Evolutionary conservation across 495 filamentous ascomycete species (phyloP).

Genomic region (Glutinoglossum americanum): DNA sequence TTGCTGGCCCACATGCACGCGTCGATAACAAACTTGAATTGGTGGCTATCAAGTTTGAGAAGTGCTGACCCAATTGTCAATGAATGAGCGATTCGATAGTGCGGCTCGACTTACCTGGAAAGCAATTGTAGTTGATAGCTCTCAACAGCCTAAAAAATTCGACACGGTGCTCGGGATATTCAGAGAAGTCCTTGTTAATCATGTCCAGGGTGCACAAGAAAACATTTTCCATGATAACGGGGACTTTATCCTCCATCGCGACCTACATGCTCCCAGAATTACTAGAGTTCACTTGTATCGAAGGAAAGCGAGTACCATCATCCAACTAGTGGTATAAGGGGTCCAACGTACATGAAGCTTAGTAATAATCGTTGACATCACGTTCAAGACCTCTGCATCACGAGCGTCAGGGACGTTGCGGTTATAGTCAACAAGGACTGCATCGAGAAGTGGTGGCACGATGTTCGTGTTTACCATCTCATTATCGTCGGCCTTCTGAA

Average conservation of each 20-base stretch:
- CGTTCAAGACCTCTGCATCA: slow-evolving; percentile 89
- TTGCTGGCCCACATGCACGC: slow-evolving; percentile 99
- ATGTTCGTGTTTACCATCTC: slow-evolving; percentile 84
- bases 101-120: slow-evolving; percentile 30
- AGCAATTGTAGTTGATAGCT: slow-evolving; percentile 90
- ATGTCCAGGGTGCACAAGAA: slow-evolving; percentile 98
- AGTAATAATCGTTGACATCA: slow-evolving; percentile 91
- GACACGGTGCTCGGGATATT: slow-evolving; percentile 93
- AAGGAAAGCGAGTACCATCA: slow-evolving; percentile 13
- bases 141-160: slow-evolving; percentile 95
- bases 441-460: slow-evolving; percentile 90
- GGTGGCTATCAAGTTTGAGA: slow-evolving; percentile 75
- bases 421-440: slow-evolving; percentile 87
- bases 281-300: neutral
- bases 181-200: slow-evolving; percentile 99
- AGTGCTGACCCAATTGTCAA: slow-evolving; percentile 30
- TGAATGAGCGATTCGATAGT: neutral
- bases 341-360: slow-evolving; percentile 73
- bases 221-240: slow-evolving; percentile 91
- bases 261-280: slow-evolving; percentile 25
- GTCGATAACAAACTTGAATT: slow-evolving; percentile 99
- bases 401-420: slow-evolving; percentile 89
- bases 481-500: slow-evolving; percentile 90
- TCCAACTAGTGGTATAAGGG: slow-evolving; percentile 20
- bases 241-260: slow-evolving; percentile 95